These are phyloP conservation scores for Penicillium lividum DNA, from an alignment of 495 filamentous ascomycete genomes.

Conservation along the genomic window DNA sequence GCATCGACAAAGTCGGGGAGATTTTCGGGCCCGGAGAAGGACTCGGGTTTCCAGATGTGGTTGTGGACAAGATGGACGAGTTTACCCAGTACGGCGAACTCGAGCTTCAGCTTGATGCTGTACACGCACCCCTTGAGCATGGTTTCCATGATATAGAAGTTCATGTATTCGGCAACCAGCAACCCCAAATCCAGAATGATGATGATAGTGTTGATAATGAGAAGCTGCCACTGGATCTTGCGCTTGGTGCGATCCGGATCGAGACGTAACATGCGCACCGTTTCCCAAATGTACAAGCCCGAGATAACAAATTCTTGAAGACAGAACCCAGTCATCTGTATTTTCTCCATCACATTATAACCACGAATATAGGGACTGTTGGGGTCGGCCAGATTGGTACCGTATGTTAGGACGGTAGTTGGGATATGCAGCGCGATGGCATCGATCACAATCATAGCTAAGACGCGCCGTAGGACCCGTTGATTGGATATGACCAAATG, in stretches of 20 bases:
- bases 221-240: slow-evolving; percentile 59
- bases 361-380: slow-evolving; percentile 33
- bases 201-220: slow-evolving; percentile 59
- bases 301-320: slow-evolving; percentile 64
- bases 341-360: slow-evolving; percentile 61
- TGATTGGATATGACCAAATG: slow-evolving; percentile 57
- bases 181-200: slow-evolving; percentile 57
- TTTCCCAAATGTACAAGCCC: slow-evolving; percentile 60
- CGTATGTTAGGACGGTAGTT: slow-evolving; percentile 58
- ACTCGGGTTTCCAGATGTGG: slow-evolving; percentile 44
- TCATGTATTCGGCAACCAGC: slow-evolving; percentile 56
- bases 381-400: slow-evolving; percentile 47
- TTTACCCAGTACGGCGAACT: slow-evolving; percentile 61
- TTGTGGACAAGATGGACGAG: slow-evolving; percentile 44
- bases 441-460: slow-evolving; percentile 61
- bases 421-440: slow-evolving; percentile 56
- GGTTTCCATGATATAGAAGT: slow-evolving; percentile 59
- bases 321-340: slow-evolving; percentile 64
- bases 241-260: slow-evolving; percentile 46
- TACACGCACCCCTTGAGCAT: slow-evolving; percentile 62
- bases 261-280: slow-evolving; percentile 47
- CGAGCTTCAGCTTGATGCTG: slow-evolving; percentile 66
- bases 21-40: slow-evolving; percentile 28
- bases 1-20: slow-evolving; percentile 50
- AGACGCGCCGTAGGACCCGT: slow-evolving; percentile 50